Base-by-base conservation (phyloP, 768 basidiomycete genomes). In the Calocybe gangraenosa region DNA sequence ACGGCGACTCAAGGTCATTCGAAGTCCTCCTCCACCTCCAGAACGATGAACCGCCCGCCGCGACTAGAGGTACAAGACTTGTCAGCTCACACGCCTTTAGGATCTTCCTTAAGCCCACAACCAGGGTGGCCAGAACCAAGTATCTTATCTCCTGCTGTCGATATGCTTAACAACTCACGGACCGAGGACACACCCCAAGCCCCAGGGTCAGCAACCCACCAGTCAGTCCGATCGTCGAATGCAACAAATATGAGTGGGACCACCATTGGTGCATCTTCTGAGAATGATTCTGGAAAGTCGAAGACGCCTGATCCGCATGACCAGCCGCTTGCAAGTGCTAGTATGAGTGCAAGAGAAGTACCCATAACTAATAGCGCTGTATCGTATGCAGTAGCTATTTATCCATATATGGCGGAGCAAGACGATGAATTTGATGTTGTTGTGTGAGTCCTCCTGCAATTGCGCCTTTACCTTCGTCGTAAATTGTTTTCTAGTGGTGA, bases 341-440 rank as follows among this genome's bases (percentile, higher is more conserved):
- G 51, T 43, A 58, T 42, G 32, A 51, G 45, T 34, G 49, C 60
- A n/a, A 54, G 71, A 44, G 76, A 78, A 41, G 71, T 73, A 21
- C 71, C 73, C 40, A 57, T 70, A 31, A 53, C 67, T 2, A 66
- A 66, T n/a, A 66, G 64, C 40, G 82, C 81, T 11, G 75, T 93
- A 15, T 93, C 92, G 9, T 99, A 96, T 58, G 94, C 95, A 2
- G 91, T 99, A 25, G 92, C 94, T 22, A 98, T 98, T 54, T 98
- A 99, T 60, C 96, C 96, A 36, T 98, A 99, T 64, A 87, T 94
- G 81, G 93, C 95, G 5, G 96, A 98, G 65, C 87, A 96, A 61
- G 92, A 96, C 46, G 96, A 98, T 62, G 96, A 99, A 63, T 98
- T 97, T 62, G 92, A 98, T 60, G 96, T 98, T 2, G 82, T 88